Percentiles rank a stretch among this genome's conserved stretches.
phyloP scores from a whole-genome alignment of 192 early-diverging fungal species.

The Glomus cerebriforme region DNA sequence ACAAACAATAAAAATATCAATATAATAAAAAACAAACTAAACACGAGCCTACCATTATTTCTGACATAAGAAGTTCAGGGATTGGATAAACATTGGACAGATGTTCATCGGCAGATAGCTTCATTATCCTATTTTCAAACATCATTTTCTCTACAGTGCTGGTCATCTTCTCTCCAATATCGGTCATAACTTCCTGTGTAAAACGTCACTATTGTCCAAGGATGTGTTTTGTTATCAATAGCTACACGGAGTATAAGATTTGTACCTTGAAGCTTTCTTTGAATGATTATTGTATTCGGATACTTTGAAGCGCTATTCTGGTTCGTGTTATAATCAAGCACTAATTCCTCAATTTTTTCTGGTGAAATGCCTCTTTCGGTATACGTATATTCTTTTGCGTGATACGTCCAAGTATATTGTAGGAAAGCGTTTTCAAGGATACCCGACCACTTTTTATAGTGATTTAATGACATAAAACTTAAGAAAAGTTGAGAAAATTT shows the following conservation, averaged over 20 bases:
- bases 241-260: neutral
- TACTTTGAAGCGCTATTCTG: neutral
- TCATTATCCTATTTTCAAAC: no score
- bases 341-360: conserved; percentile 5
- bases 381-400: conserved; percentile 20
- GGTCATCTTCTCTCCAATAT: conserved; percentile 4
- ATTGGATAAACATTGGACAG: neutral
- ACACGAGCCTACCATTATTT: neutral
- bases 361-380: neutral
- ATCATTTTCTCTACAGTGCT: no score
- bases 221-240: neutral
- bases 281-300: conserved; percentile 11
- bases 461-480: neutral
- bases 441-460: neutral
- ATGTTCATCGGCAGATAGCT: neutral
- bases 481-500: no score
- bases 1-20: neutral
- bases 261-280: neutral
- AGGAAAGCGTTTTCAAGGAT: conserved; percentile 12
- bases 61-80: neutral
- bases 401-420: conserved; percentile 14
- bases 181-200: neutral
- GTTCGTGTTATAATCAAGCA: conserved; percentile 11
- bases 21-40: neutral
- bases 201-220: conserved; percentile 20